Percentiles rank a stretch among this genome's conserved stretches.
Evolutionary conservation across 306 rosid genomes (phyloP).

Genomic region (Citrullus amarus): DNA sequence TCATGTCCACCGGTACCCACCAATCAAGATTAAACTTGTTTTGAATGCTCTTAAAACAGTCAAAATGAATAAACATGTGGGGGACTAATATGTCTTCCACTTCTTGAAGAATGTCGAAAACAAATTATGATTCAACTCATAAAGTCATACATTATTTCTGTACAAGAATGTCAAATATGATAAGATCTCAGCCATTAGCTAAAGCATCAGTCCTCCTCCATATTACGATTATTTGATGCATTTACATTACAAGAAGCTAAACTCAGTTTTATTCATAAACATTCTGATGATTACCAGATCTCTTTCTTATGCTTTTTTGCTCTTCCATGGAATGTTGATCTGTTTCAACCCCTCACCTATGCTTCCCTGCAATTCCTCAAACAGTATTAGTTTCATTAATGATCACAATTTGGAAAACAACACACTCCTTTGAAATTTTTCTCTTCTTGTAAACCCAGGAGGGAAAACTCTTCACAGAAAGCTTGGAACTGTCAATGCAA

Average conservation of each 20-base stretch:
- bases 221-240: not conserved
- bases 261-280: not conserved
- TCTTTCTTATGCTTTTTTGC: slow-evolving; percentile 8
- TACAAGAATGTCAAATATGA: not conserved
- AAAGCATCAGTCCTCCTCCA: not conserved
- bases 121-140: not conserved
- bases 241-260: not conserved
- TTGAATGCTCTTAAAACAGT: not conserved
- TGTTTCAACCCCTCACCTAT: slow-evolving; percentile 8
- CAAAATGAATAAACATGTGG: not conserved
- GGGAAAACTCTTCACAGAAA: not conserved
- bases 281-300: not conserved
- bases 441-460: not conserved
- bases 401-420: not conserved
- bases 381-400: not conserved
- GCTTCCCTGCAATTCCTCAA: slow-evolving; percentile 3
- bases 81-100: not conserved
- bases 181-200: not conserved
- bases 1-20: not conserved
- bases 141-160: not conserved
- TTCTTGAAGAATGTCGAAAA: not conserved
- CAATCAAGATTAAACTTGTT: not conserved
- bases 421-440: not conserved
- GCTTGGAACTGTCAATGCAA: not conserved
- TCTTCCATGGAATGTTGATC: slow-evolving; percentile 10